Percentiles rank a stretch among this genome's conserved stretches.
phyloP scores from a whole-genome alignment of 2,329 filamentous ascomycete species.

The Metarhizium robertsii region DNA sequence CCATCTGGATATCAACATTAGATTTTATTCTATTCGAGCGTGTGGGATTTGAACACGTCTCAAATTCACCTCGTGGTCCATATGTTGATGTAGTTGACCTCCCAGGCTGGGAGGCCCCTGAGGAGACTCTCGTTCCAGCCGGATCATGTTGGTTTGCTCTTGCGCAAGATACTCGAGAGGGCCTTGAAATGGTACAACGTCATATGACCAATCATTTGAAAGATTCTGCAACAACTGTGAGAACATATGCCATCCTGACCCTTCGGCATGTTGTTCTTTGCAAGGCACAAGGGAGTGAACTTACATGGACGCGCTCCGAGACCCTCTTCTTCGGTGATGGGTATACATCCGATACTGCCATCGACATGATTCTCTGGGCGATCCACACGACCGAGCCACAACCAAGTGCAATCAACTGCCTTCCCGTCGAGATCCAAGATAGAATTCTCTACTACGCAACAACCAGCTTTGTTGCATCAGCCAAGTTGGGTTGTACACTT shows the following conservation, averaged over 20 bases:
- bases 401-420: constrained; percentile 4
- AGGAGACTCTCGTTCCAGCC: constrained; percentile 4
- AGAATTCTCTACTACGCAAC: constrained; percentile 8
- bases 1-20: constrained; percentile 10
- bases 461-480: constrained; percentile 6
- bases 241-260: constrained; percentile 11
- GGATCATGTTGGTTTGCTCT: constrained; percentile 12
- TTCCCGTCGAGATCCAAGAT: constrained; percentile 13
- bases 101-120: constrained; percentile 10
- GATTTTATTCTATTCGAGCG: constrained; percentile 9
- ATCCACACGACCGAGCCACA: constrained; percentile 1
- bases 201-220: constrained; percentile 6
- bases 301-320: constrained; percentile 7
- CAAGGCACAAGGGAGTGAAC: background rate
- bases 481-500: constrained; percentile 8
- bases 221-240: background rate
- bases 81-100: constrained; percentile 10
- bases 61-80: background rate
- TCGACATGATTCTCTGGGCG: constrained; percentile 12
- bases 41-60: constrained; percentile 8
- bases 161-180: constrained; percentile 5
- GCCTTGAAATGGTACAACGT: constrained; percentile 9
- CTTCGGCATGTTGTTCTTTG: constrained; percentile 10
- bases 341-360: constrained; percentile 6
- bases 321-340: constrained; percentile 8